These are phyloP conservation scores for Fraxinus sp. DNA, from an alignment of 305 asterid genomes.

Conservation along the genomic window DNA sequence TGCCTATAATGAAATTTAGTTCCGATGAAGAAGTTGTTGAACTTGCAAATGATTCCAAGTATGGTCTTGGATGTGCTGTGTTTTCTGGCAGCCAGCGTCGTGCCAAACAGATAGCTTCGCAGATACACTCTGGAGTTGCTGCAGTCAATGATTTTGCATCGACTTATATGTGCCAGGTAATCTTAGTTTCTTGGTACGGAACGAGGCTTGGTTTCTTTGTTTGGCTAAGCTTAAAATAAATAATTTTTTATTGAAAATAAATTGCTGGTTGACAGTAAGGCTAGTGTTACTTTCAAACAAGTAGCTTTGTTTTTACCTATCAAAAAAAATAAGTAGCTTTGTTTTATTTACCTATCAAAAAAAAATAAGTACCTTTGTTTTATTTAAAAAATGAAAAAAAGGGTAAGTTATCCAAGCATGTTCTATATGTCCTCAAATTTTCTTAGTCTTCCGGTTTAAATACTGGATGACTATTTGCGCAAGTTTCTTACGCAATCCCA, in stretches of 20 bases:
- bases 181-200: neutral
- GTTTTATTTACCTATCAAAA: neutral
- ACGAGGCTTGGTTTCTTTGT: neutral
- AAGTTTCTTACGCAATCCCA: neutral
- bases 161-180: constrained; percentile 95
- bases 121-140: constrained; percentile 80
- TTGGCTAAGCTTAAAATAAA: neutral
- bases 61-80: constrained; percentile 98
- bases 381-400: neutral
- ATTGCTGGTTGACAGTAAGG: neutral
- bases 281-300: neutral
- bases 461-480: neutral
- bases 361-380: too few relatives aligned
- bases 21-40: constrained; percentile 80
- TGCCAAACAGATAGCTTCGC: constrained; percentile 75
- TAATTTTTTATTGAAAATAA: neutral
- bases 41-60: constrained; percentile 90
- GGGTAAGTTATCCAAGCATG: neutral
- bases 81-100: constrained; percentile 92
- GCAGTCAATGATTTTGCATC: constrained; percentile 92
- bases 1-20: constrained; percentile 92
- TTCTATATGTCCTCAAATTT: neutral
- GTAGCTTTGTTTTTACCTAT: neutral
- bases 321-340: neutral
- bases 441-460: neutral